Evolutionary conservation across 2,329 filamentous ascomycete genomes (phyloP).

Genomic region (Fusarium palustre): DNA sequence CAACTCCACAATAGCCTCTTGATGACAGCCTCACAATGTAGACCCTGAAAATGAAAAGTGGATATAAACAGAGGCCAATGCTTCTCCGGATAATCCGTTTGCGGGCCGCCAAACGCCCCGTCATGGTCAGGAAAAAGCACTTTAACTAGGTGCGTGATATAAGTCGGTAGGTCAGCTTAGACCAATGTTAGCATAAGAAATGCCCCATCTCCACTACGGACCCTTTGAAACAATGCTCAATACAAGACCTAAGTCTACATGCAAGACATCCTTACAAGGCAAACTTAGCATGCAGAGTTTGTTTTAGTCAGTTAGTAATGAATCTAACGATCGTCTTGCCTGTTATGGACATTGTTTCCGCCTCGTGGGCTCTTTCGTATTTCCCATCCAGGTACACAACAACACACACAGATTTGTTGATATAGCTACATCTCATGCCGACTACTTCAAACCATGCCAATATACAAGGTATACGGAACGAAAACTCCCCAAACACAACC

Average conservation of each 20-base stretch:
- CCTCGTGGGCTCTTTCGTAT: neutral
- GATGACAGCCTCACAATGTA: neutral
- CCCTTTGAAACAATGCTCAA: slow-evolving; percentile 8
- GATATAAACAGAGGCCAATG: neutral
- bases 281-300: neutral
- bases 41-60: neutral
- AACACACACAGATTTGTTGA: neutral
- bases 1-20: neutral
- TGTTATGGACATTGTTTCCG: neutral
- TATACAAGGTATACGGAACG: slow-evolving; percentile 2
- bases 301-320: neutral
- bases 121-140: neutral
- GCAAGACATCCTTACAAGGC: slow-evolving; percentile 1
- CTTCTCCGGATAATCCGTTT: neutral
- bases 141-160: neutral
- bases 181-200: neutral
- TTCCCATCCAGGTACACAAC: neutral
- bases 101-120: neutral
- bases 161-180: neutral
- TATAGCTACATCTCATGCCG: neutral
- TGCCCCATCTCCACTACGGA: neutral
- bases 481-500: slow-evolving; percentile 11
- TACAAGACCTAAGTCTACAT: slow-evolving; percentile 1
- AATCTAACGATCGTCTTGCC: neutral
- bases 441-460: neutral